These are phyloP conservation scores for Aureobasidium sp. DNA, from an alignment of 2,329 filamentous ascomycete species.

Conservation along the genomic window DNA sequence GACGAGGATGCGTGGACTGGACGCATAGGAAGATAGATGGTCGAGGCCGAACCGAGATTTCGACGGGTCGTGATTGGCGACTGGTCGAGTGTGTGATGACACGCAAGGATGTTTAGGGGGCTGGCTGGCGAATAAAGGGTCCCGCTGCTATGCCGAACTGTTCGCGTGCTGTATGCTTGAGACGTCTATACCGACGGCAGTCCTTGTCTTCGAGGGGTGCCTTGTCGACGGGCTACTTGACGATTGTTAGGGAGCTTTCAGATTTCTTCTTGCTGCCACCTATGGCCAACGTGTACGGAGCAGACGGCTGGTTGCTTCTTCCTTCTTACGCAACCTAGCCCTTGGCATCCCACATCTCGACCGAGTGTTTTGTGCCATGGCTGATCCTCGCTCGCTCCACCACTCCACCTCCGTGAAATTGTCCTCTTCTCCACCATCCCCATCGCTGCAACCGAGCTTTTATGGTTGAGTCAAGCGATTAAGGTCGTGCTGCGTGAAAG, in stretches of 20 bases:
- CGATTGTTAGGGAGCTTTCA: not conserved
- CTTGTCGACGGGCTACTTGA: not conserved
- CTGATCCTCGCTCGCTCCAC: not conserved
- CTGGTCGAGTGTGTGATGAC: conserved; percentile 1
- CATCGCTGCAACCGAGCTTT: not conserved
- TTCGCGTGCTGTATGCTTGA: not conserved
- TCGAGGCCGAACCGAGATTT: conserved; percentile 10
- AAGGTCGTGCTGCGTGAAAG: not conserved
- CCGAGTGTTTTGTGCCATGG: not conserved
- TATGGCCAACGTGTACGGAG: not conserved
- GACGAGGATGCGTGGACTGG: conserved; percentile 8
- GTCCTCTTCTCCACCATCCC: not conserved
- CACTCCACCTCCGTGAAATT: not conserved
- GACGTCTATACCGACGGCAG: not conserved
- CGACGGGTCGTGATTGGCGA: not conserved
- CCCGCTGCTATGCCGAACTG: not conserved
- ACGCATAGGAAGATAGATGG: conserved; percentile 7
- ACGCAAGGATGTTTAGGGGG: conserved; percentile 4
- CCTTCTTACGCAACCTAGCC: not conserved
- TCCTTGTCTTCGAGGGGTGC: not conserved
- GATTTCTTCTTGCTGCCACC: not conserved
- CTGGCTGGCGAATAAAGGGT: not conserved
- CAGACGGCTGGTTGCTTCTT: conserved; percentile 2
- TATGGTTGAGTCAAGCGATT: not conserved
- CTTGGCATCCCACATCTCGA: conserved; percentile 4